Evolutionary conservation across 306 rosid species (phyloP), one percentile per base, ranked within the genome.

Genomic region (Bauhinia variegata): DNA sequence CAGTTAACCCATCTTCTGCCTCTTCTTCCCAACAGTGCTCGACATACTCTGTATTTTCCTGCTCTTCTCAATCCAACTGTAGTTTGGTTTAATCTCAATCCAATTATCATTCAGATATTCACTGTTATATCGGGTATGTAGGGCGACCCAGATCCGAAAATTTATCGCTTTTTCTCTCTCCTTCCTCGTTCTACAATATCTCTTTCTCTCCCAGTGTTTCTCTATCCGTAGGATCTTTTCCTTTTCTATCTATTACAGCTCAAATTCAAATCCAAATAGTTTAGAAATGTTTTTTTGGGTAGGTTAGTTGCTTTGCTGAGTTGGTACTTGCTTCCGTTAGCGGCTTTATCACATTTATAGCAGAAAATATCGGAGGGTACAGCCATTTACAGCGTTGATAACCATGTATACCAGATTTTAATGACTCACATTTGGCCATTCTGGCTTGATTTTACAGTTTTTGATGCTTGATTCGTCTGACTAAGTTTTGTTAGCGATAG

Each of bases 71-170:
- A 44, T 4, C 10, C 44, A 33, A 30, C 11, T 49, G 34, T 33
- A 37, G 11, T 15, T 10, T n/a, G n/a, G 28, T 11, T 5, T 4
- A 38, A 50, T 11, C 37, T 39, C 31, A 37, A 36, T 37, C 17
- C 13, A 5, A 23, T 32, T 32, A 2, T 5, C 50, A 30, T 11
- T 6, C 51, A 38, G 23, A 10, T 30, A 55, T 38, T 30, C 42
- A n/a, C 46, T 62, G 85, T 68, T 15, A 7, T 6, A n/a, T 73
- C 72, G 78, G 38, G 8, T 50, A 66, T 77, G 1, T 60, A 54
- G 84, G 75, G 13, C 14, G 46, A 72, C 60, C 81, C 72, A 65
- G 88, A 80, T 74, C 83, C 86, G 67, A 60, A 74, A 71, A 44
- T 56, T 64, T 65, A 79, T 78, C 61, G 31, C 74, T 44, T 49